Evolutionary conservation across 2,329 filamentous ascomycete species (phyloP).

Genomic region (Ophiostoma triangulosporum): DNA sequence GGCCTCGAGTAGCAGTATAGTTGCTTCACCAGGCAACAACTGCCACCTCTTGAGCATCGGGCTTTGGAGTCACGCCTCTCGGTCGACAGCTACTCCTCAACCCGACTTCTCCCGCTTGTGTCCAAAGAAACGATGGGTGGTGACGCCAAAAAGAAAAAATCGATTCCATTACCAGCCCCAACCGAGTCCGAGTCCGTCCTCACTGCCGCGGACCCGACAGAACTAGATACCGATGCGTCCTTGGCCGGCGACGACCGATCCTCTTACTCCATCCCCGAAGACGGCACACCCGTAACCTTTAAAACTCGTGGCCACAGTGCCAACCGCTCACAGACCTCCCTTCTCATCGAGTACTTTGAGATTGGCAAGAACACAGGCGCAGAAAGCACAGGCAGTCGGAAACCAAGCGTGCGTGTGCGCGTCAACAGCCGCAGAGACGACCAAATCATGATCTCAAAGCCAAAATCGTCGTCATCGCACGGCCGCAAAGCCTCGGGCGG

Average conservation of each 20-base stretch:
- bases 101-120: neutral
- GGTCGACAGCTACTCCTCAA: neutral
- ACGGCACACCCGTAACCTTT: constrained; percentile 86
- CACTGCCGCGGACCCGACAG: constrained; percentile 46
- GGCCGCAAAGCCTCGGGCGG: constrained; percentile 47
- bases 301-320: constrained; percentile 53
- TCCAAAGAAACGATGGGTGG: constrained; percentile 18
- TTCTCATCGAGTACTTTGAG: constrained; percentile 93
- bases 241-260: constrained; percentile 56
- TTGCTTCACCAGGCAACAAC: neutral
- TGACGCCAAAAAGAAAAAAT: constrained; percentile 33
- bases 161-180: constrained; percentile 57
- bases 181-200: constrained; percentile 51
- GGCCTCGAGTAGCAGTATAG: neutral
- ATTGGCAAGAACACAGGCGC: constrained; percentile 48
- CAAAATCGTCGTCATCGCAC: constrained; percentile 39
- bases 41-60: neutral
- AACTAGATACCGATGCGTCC: constrained; percentile 55
- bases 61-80: neutral
- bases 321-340: constrained; percentile 67
- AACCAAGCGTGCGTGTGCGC: constrained; percentile 67
- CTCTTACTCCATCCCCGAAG: constrained; percentile 67
- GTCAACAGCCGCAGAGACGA: constrained; percentile 60
- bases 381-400: constrained; percentile 46
- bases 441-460: constrained; percentile 77